Conservation (phyloP, 140 eudicot species). For the Erigeron philadelphicus region DNA sequence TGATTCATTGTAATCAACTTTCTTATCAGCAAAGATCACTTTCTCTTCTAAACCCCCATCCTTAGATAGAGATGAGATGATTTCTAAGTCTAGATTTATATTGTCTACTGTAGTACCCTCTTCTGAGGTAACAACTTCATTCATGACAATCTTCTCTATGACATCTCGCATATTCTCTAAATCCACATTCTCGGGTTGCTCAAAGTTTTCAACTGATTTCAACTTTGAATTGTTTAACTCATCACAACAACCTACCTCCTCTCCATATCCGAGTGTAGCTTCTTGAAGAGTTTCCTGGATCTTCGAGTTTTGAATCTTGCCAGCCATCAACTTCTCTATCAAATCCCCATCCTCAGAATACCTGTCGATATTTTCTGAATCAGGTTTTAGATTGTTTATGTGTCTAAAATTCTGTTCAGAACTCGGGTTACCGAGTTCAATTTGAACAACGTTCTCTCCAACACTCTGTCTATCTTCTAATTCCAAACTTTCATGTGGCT, state of each 20-base stretch:
- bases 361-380: too few relatives aligned
- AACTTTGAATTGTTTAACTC: neutral
- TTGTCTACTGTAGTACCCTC: neutral
- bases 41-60: neutral
- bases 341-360: too few relatives aligned
- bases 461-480: too few relatives aligned
- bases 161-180: neutral
- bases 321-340: too few relatives aligned
- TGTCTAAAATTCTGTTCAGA: too few relatives aligned
- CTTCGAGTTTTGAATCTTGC: neutral
- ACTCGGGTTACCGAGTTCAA: too few relatives aligned
- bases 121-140: neutral
- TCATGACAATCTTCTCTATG: neutral
- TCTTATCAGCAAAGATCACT: neutral
- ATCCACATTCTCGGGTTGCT: constrained; percentile 4
- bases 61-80: neutral
- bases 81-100: neutral
- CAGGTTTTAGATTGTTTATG: too few relatives aligned
- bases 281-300: neutral
- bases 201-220: constrained; percentile 1
- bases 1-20: neutral
- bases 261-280: neutral
- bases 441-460: too few relatives aligned
- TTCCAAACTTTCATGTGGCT: too few relatives aligned
- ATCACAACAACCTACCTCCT: too few relatives aligned